Conservation (phyloP, 306 rosid species). For the Benincasa hispida region DNA sequence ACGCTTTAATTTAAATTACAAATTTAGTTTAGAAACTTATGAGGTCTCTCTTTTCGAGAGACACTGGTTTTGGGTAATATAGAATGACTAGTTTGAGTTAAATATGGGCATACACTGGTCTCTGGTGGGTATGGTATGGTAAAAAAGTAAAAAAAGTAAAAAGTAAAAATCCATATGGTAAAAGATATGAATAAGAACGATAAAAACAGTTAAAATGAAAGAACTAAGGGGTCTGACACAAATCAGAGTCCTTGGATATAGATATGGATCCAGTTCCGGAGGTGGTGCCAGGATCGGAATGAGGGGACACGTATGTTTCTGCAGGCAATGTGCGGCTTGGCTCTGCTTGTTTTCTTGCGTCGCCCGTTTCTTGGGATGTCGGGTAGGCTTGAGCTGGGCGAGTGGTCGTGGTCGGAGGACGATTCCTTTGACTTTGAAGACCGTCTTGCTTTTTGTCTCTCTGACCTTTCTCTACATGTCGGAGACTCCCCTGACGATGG, state of each 20-base stretch:
- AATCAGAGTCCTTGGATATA: background rate
- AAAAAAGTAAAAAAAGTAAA: no score
- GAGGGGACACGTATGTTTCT: background rate
- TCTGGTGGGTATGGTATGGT: no score
- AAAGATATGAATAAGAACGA: no score
- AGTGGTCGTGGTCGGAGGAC: background rate
- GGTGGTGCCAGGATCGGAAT: background rate
- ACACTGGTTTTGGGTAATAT: no score
- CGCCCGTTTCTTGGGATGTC: background rate
- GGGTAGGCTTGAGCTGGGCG: background rate
- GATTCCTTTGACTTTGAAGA: conserved; percentile 40
- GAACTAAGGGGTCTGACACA: background rate
- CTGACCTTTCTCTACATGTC: conserved; percentile 26
- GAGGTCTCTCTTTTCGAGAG: no score
- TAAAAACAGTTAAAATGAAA: no score
- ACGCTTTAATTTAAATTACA: no score
- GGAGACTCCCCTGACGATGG: background rate
- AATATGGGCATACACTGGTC: no score
- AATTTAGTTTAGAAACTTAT: no score
- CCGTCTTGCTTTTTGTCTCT: conserved; percentile 32
- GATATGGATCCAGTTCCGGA: background rate
- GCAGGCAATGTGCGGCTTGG: background rate
- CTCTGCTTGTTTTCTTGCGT: background rate
- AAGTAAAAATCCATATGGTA: no score
- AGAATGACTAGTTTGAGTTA: no score